phyloP scores from a whole-genome alignment of 2,329 filamentous ascomycete species.

The Simplicillium aogashimaense region DNA sequence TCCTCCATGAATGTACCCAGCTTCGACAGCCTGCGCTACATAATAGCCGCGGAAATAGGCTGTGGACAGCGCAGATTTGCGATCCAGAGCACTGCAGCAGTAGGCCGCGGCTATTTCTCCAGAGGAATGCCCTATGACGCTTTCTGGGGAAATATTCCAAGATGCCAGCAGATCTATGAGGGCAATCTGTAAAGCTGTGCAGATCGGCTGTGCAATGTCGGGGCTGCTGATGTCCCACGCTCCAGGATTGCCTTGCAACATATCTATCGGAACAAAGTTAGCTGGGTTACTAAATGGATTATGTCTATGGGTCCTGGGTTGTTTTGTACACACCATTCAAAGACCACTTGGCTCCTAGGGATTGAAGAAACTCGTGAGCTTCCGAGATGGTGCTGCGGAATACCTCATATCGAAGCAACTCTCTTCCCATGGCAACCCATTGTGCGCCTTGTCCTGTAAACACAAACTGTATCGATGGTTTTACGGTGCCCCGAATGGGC shows the following conservation, averaged over 20 bases:
- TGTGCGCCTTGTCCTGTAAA: conserved; percentile 24
- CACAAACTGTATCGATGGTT: conserved; percentile 7
- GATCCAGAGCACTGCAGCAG: background rate
- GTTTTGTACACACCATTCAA: no score
- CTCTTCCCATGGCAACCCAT: conserved; percentile 18
- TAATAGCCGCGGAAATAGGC: background rate
- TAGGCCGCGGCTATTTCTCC: background rate
- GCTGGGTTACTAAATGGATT: no score
- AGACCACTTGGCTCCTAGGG: background rate
- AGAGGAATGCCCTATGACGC: background rate
- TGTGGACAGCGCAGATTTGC: background rate
- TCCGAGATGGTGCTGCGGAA: conserved; percentile 8
- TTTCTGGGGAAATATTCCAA: background rate
- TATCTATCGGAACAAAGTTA: no score
- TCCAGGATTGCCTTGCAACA: no score
- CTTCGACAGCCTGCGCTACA: background rate
- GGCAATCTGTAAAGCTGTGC: background rate
- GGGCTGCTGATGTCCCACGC: no score
- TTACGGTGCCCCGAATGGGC: background rate
- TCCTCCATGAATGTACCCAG: background rate
- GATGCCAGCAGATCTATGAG: background rate
- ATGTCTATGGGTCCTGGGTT: no score
- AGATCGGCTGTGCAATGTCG: background rate
- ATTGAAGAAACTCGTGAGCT: conserved; percentile 7
- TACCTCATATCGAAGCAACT: conserved; percentile 11